Percentiles rank a stretch among this genome's conserved stretches.
These are phyloP conservation scores for Gastrolobium bilobum DNA, from an alignment of 306 rosid species.

Conservation along the genomic window DNA sequence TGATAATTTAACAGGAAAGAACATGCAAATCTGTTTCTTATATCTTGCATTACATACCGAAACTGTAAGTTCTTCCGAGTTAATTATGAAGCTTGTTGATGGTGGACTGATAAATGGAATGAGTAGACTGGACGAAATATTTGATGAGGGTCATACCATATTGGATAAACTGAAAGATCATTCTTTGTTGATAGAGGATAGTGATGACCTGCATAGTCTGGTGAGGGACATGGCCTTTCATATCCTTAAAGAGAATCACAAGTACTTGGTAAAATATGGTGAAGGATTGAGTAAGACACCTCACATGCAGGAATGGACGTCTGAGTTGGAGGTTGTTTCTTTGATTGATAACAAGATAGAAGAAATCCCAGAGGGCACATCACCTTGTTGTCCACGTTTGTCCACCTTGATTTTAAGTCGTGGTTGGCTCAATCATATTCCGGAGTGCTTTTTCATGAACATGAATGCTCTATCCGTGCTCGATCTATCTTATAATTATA, in stretches of 20 bases:
- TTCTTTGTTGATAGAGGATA: too few relatives aligned
- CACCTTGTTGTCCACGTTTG: background rate
- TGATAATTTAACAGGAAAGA: too few relatives aligned
- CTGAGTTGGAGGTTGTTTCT: conserved; percentile 24
- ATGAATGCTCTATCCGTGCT: background rate
- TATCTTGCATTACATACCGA: conserved; percentile 26
- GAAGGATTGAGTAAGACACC: background rate
- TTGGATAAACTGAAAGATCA: background rate
- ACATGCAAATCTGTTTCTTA: conserved; percentile 35
- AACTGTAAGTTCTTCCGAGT: background rate
- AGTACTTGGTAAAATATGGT: background rate
- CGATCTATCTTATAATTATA: background rate
- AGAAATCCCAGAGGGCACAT: background rate
- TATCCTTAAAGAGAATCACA: background rate
- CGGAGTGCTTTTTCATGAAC: background rate
- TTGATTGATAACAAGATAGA: background rate
- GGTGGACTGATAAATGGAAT: conserved; percentile 20
- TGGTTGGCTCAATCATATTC: background rate
- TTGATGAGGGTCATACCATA: background rate
- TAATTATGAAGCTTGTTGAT: background rate
- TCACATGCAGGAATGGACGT: background rate
- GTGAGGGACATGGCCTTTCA: conserved; percentile 36
- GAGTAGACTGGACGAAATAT: conserved; percentile 20
- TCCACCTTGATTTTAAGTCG: background rate
- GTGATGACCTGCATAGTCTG: too few relatives aligned